Conservation (phyloP, 345 rosid species). For the Salix koriyanagi region DNA sequence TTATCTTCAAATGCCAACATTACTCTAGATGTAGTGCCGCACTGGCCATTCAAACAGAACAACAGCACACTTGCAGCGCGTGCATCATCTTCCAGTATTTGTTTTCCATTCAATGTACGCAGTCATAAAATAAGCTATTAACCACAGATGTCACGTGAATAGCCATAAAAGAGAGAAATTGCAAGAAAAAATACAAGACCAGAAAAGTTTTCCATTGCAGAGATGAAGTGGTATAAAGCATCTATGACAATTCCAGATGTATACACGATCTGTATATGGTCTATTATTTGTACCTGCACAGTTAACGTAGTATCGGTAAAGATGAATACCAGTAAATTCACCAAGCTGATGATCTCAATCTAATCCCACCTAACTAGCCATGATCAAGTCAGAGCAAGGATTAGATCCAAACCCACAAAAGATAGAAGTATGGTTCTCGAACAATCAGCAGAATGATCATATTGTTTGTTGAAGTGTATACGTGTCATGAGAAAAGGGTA, state of each 20-base stretch:
- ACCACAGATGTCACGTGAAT: not conserved
- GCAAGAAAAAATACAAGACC: not conserved
- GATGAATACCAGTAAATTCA: not conserved
- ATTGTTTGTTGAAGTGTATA: not conserved
- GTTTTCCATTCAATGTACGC: not conserved
- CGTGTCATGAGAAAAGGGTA: not conserved
- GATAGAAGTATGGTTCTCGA: not conserved
- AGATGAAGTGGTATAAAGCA: not conserved
- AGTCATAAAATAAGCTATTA: not conserved
- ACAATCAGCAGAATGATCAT: not conserved
- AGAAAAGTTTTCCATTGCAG: not conserved
- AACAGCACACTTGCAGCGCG: not conserved
- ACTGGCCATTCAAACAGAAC: not conserved
- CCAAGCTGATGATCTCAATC: not conserved
- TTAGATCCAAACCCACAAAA: not conserved
- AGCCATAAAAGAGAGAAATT: not conserved
- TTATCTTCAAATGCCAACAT: not conserved
- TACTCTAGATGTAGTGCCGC: not conserved
- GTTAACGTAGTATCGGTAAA: not conserved
- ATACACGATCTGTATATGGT: not conserved
- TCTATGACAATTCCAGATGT: not conserved
- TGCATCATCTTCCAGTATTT: not conserved
- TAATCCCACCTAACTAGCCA: not conserved
- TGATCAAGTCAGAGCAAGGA: not conserved
- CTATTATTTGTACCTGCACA: not conserved